Evolutionary conservation across 1,284 basidiomycete genomes (phyloP), one percentile per base, ranked within the genome.

Genomic region (Cronartium quercuum): DNA sequence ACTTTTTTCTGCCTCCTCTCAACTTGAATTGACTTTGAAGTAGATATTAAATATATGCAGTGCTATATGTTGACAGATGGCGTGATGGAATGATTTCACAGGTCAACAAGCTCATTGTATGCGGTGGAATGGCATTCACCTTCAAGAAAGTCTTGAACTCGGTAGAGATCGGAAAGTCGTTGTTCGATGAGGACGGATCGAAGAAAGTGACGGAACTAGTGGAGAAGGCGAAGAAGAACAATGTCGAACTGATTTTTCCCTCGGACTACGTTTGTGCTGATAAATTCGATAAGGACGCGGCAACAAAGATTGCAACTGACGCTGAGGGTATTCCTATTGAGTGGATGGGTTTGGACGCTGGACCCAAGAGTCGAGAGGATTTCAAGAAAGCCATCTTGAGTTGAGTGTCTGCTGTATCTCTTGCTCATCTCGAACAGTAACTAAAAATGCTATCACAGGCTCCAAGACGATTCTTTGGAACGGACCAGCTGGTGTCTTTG

Each of bases 401-500:
- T 76, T n/a, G 21, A 18, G 66, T 76, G 1, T 51, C 29, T 29
- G 34, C 60, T 18, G 51, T 41, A 42, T 37, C 7, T 34, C 13
- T 55, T 21, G 37, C 10, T 40, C 24, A 61, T 38, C 3, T 94
- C 0, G 24, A 35, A 7, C 29, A 12, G 12, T 37, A 13, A 18
- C 37, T 6, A 37, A 34, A 2, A 37, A 35, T 6, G 60, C 24
- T 38, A 6, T 79, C 70, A 34, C 18, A 71, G 68, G 68, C 61
- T 71, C 93, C 77, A 98, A 94, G 87, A 98, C 96, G 63, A 94
- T 98, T 82, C 89, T 98, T 76, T 98, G 95, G 94, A 98, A 98
- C 82, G 95, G 93, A 66, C 94, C 95, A 55, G 91, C 95, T 61
- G 95, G 95, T 80, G 95, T 98, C 41, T 98, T 98, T 83, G 95